Percentiles rank a stretch among this genome's conserved stretches.
Evolutionary conservation across 2,329 filamentous ascomycete species (phyloP).

Genomic region (Teratosphaeria destructans): DNA sequence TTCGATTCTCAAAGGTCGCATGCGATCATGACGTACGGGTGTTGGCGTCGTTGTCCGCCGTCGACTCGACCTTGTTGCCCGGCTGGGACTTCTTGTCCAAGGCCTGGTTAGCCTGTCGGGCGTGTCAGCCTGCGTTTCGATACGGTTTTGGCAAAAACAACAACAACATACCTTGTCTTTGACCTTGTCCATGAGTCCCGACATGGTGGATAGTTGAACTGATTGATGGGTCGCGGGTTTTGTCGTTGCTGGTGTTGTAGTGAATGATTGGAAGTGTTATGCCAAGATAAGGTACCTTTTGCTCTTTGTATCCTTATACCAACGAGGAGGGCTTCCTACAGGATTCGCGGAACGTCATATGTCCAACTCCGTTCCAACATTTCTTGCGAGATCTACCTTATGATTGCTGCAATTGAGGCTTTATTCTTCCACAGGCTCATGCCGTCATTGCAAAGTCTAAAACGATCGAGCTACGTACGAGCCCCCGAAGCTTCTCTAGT

Average conservation of each 20-base stretch:
- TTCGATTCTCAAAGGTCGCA: no score
- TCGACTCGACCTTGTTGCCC: conserved; percentile 3
- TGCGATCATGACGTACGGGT: neutral
- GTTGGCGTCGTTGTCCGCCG: conserved; percentile 3
- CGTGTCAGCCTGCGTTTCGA: neutral
- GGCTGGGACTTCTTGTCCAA: conserved; percentile 6
- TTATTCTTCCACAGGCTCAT: neutral
- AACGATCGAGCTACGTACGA: neutral
- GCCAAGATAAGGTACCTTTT: neutral
- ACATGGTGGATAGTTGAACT: neutral
- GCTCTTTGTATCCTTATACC: neutral
- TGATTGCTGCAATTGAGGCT: neutral
- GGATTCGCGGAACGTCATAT: neutral
- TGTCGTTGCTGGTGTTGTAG: neutral
- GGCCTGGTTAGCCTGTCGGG: neutral
- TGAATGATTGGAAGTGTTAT: neutral
- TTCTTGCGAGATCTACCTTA: neutral
- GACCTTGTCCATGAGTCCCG: conserved; percentile 1
- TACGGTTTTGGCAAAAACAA: no score
- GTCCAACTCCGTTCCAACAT: neutral
- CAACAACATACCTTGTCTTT: neutral
- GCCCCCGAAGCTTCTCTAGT: neutral
- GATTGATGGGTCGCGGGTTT: neutral
- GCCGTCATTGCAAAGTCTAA: neutral
- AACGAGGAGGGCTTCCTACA: neutral